phyloP scores from a whole-genome alignment of 352 stramenopile genomes.

The Lagenidium sp. region DNA sequence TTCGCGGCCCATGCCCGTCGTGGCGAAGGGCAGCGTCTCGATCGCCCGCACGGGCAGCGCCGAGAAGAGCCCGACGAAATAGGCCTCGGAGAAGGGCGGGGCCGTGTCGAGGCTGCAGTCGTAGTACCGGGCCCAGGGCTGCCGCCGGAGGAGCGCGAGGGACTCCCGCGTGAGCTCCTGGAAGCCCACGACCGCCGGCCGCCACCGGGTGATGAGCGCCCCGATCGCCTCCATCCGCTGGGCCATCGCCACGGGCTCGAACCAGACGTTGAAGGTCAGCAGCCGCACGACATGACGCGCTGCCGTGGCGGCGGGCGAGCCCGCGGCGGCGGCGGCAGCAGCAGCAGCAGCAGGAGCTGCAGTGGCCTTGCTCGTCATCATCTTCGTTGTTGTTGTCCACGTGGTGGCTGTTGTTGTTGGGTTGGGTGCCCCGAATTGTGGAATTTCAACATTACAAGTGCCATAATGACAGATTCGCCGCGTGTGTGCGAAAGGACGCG shows the following conservation, averaged over 20 bases:
- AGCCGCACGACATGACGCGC: conserved; percentile 28
- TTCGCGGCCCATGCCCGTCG: conserved; percentile 67
- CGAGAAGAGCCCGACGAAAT: conserved; percentile 76
- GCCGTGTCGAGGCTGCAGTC: conserved; percentile 69
- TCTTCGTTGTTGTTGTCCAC: too few relatives aligned
- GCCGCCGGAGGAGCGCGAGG: conserved; percentile 41
- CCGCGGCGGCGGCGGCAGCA: conserved; percentile 10
- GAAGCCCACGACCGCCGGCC: conserved; percentile 62
- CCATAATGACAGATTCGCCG: too few relatives aligned
- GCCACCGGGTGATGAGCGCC: conserved; percentile 28
- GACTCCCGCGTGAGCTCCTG: conserved; percentile 66
- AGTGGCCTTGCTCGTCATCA: too few relatives aligned
- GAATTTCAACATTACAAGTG: too few relatives aligned
- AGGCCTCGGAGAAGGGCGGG: conserved; percentile 56
- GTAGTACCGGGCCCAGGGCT: conserved; percentile 60
- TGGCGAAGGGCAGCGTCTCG: conserved; percentile 56
- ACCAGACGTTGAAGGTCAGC: conserved; percentile 73
- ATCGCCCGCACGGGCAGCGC: conserved; percentile 49
- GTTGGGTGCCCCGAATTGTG: too few relatives aligned
- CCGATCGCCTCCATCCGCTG: conserved; percentile 59
- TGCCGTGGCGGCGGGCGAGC: conserved; percentile 5
- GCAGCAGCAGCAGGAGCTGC: conserved; percentile 6
- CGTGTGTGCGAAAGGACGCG: too few relatives aligned
- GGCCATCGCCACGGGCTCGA: conserved; percentile 47
- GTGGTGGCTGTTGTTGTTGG: neutral